Evolutionary conservation across 768 basidiomycete species (phyloP).

Genomic region (Boletus coccyginus): DNA sequence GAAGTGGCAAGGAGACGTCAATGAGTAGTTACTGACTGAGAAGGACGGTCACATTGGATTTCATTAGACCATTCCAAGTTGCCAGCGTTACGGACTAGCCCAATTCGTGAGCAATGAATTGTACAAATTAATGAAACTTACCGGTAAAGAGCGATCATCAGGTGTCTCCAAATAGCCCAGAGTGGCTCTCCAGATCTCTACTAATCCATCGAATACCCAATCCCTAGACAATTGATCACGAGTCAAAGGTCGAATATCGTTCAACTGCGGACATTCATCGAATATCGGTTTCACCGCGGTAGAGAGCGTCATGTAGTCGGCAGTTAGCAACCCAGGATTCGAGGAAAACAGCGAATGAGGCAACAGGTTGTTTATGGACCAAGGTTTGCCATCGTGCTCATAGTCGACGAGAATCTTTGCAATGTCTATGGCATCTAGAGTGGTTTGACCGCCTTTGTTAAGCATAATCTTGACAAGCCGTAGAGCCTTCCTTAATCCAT

Average conservation of each 20-base stretch:
- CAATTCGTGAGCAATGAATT: conserved; percentile 2
- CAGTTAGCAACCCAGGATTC: conserved; percentile 51
- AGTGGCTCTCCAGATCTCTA: conserved; percentile 53
- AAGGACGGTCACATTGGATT: conserved; percentile 43
- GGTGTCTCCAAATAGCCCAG: conserved; percentile 43
- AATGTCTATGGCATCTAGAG: conserved; percentile 54
- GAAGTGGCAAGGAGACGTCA: not conserved
- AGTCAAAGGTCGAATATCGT: conserved; percentile 57
- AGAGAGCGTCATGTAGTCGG: conserved; percentile 48
- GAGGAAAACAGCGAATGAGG: conserved; percentile 55
- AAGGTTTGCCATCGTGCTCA: conserved; percentile 35
- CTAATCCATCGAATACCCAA: conserved; percentile 51
- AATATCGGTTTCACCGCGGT: conserved; percentile 49
- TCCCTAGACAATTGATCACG: conserved; percentile 52
- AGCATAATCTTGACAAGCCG: conserved; percentile 56
- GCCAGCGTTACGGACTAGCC: conserved; percentile 45
- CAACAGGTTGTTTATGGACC: conserved; percentile 49
- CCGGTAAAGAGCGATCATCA: conserved; percentile 47
- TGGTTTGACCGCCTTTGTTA: conserved; percentile 47
- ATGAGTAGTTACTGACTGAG: conserved; percentile 48
- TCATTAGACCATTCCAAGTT: conserved; percentile 58
- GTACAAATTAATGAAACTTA: conserved; percentile 31
- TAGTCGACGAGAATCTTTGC: conserved; percentile 40
- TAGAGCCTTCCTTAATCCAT: conserved; percentile 44
- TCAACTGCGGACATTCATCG: conserved; percentile 49